These are phyloP conservation scores for Saturnispora ahearnii DNA, from an alignment of 805 yeast genomes.

Conservation along the genomic window DNA sequence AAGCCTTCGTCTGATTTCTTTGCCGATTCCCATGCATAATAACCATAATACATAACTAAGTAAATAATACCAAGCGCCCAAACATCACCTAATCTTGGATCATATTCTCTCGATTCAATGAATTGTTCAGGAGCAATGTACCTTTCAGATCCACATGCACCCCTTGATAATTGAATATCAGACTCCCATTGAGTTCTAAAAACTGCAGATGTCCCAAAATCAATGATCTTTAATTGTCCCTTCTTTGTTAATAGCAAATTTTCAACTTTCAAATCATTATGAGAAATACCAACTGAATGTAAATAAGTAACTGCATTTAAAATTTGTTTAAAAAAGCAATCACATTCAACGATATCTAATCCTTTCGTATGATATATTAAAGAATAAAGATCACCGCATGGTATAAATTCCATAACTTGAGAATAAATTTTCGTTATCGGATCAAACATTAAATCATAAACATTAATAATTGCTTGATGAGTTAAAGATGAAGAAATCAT, in stretches of 20 bases:
- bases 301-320: slow-evolving; percentile 74
- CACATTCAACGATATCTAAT: slow-evolving; percentile 60
- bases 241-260: slow-evolving; percentile 60
- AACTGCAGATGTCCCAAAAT: slow-evolving; percentile 88
- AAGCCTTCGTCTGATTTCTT: slow-evolving; percentile 33
- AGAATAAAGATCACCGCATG: slow-evolving; percentile 73
- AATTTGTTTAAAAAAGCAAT: slow-evolving; percentile 83
- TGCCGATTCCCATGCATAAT: slow-evolving; percentile 31
- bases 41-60: slow-evolving; percentile 48
- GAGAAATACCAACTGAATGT: slow-evolving; percentile 90
- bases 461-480: slow-evolving; percentile 68
- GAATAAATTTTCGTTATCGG: slow-evolving; percentile 59
- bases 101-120: slow-evolving; percentile 43
- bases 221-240: slow-evolving; percentile 65
- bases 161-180: slow-evolving; percentile 55
- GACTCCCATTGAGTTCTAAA: slow-evolving; percentile 86
- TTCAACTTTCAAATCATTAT: slow-evolving; percentile 87
- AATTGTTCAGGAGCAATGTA: slow-evolving; percentile 92
- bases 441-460: slow-evolving; percentile 72
- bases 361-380: slow-evolving; percentile 44
- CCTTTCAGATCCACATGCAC: slow-evolving; percentile 85
- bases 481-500: slow-evolving; percentile 73
- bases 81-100: slow-evolving; percentile 72
- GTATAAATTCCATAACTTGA: slow-evolving; percentile 93
- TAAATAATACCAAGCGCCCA: slow-evolving; percentile 85